A percentile compares a stretch with the other conserved stretches of the same genome.
Conservation (phyloP, 2,329 filamentous ascomycete genomes). For the Colletotrichum kahawae region DNA sequence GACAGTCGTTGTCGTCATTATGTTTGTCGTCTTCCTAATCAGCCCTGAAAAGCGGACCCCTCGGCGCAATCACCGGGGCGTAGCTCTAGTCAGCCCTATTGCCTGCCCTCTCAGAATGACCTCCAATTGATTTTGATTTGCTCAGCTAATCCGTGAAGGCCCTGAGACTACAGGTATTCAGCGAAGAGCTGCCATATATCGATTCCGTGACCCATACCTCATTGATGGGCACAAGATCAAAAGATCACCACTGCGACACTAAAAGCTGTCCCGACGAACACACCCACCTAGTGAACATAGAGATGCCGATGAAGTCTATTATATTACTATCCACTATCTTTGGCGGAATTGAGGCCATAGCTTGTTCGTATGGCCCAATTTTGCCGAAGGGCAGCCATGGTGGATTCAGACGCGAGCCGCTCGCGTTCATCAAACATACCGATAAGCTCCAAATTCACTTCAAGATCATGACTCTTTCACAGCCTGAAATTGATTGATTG, state of each 20-base stretch:
- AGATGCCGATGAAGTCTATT: background rate
- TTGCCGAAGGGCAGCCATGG: background rate
- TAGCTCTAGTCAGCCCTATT: background rate
- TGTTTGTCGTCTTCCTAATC: background rate
- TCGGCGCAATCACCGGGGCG: background rate
- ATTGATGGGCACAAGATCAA: background rate
- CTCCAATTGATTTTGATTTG: background rate
- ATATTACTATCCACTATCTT: background rate
- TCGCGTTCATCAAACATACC: background rate
- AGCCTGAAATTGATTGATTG: background rate
- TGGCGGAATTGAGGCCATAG: background rate
- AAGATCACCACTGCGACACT: background rate
- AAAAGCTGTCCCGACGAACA: accelerated
- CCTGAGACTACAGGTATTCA: background rate
- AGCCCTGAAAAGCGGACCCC: background rate
- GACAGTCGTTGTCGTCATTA: background rate
- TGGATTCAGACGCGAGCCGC: background rate
- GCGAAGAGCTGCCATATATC: background rate
- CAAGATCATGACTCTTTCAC: background rate
- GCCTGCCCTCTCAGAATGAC: background rate
- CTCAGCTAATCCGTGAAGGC: background rate
- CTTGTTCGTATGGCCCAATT: background rate
- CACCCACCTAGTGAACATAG: background rate
- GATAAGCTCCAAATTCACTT: background rate
- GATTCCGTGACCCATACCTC: background rate